Conservation (phyloP, 139 green algal genomes). For the Asterochloris erici region DNA sequence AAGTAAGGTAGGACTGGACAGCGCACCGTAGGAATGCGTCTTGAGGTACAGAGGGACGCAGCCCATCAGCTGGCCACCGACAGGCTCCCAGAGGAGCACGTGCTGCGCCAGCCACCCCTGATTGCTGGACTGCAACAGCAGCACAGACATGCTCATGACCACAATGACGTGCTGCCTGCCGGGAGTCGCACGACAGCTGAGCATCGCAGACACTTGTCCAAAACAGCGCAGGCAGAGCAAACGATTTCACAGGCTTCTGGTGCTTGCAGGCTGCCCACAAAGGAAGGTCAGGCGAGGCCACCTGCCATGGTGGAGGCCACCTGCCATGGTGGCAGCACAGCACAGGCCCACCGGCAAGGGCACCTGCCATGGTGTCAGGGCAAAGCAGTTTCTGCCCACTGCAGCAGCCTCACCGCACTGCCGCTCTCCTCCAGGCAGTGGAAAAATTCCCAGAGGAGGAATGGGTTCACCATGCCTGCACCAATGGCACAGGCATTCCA, state of each 20-base stretch:
- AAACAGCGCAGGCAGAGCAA: no score
- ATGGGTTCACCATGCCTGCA: slow-evolving; percentile 64
- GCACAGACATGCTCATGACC: no score
- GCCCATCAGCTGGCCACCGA: slow-evolving; percentile 44
- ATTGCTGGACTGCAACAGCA: background rate
- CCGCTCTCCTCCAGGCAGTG: slow-evolving; percentile 55
- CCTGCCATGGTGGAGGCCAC: background rate
- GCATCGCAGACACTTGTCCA: no score
- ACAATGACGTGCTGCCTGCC: no score
- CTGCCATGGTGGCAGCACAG: background rate
- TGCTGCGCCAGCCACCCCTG: slow-evolving; percentile 73
- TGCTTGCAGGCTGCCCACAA: background rate
- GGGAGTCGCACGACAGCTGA: no score
- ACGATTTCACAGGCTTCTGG: background rate
- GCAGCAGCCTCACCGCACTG: slow-evolving; percentile 39
- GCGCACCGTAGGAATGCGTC: slow-evolving; percentile 64
- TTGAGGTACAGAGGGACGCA: slow-evolving; percentile 70
- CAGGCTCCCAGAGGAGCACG: slow-evolving; percentile 42
- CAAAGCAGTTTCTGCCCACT: background rate
- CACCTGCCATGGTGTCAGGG: no score
- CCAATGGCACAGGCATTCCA: slow-evolving; percentile 62
- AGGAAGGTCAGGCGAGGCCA: background rate
- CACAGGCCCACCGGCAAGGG: background rate
- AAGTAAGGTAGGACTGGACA: no score
- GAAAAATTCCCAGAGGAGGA: slow-evolving; percentile 69